phyloP scores from a whole-genome alignment of 1,284 basidiomycete genomes.

The Sparassis latifolia region DNA sequence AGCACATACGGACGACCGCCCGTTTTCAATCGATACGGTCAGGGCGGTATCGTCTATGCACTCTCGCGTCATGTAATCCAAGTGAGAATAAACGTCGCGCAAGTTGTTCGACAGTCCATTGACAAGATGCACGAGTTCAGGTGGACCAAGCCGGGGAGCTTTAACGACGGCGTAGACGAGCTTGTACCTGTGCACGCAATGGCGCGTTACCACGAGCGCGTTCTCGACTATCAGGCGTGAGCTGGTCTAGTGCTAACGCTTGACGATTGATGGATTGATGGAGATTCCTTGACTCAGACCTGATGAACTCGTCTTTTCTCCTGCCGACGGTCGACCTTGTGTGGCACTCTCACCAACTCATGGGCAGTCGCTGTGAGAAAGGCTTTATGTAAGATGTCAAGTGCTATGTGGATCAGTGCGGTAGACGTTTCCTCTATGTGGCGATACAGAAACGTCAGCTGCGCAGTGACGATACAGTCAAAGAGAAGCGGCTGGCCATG shows the following conservation, averaged over 20 bases:
- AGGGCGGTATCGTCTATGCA: slow-evolving; percentile 33
- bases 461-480: slow-evolving; percentile 25
- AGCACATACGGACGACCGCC: slow-evolving; percentile 37
- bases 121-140: slow-evolving; percentile 25
- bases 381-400: slow-evolving; percentile 6
- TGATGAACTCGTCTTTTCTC: slow-evolving; percentile 30
- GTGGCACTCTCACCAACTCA: slow-evolving; percentile 20
- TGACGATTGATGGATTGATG: too few relatives aligned
- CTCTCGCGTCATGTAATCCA: too few relatives aligned
- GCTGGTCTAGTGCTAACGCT: too few relatives aligned
- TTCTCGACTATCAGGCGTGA: not conserved
- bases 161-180: slow-evolving; percentile 13
- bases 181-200: slow-evolving; percentile 14
- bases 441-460: too few relatives aligned
- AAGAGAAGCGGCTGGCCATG: slow-evolving; percentile 25
- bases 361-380: slow-evolving; percentile 3
- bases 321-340: slow-evolving; percentile 37
- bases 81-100: too few relatives aligned
- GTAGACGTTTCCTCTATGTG: too few relatives aligned
- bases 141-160: slow-evolving; percentile 15
- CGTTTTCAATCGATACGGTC: slow-evolving; percentile 46
- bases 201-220: slow-evolving; percentile 18
- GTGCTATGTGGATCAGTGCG: slow-evolving; percentile 22
- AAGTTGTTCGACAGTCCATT: slow-evolving; percentile 56
- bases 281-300: slow-evolving; percentile 32